Conservation (phyloP, 2,329 filamentous ascomycete species). For the Bipolaris gigantea region DNA sequence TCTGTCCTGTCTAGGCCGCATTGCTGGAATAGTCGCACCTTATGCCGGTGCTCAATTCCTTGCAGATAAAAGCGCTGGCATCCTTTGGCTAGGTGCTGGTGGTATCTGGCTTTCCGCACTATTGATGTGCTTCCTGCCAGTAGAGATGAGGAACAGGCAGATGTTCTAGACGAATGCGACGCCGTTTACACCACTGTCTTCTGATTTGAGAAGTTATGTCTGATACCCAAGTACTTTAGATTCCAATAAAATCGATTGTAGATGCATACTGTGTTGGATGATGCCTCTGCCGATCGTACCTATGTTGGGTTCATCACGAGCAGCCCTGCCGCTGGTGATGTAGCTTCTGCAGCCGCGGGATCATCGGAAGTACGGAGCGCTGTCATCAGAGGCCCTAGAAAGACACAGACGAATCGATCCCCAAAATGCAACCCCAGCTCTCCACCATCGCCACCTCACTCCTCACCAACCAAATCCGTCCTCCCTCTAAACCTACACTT, state of each 20-base stretch:
- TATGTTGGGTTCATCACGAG: neutral
- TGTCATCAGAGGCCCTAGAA: too few relatives aligned
- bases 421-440: too few relatives aligned
- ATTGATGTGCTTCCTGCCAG: constrained; percentile 34
- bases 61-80: constrained; percentile 25
- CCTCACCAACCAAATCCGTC: neutral
- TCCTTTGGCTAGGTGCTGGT: constrained; percentile 35
- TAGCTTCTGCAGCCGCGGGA: neutral
- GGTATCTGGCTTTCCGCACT: constrained; percentile 36
- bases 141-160: constrained; percentile 36
- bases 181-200: neutral
- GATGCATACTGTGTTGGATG: too few relatives aligned
- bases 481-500: neutral
- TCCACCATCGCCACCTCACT: neutral
- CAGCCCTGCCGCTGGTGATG: neutral
- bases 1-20: constrained; percentile 32
- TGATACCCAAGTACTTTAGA: constrained; percentile 13
- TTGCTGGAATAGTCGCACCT: constrained; percentile 34
- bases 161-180: constrained; percentile 25
- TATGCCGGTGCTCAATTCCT: constrained; percentile 33
- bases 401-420: neutral
- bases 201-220: neutral
- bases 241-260: neutral
- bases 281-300: neutral
- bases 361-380: too few relatives aligned